Base-by-base conservation (phyloP, 1,284 basidiomycete genomes). In the Melanopsichium pennsylvanicum region DNA sequence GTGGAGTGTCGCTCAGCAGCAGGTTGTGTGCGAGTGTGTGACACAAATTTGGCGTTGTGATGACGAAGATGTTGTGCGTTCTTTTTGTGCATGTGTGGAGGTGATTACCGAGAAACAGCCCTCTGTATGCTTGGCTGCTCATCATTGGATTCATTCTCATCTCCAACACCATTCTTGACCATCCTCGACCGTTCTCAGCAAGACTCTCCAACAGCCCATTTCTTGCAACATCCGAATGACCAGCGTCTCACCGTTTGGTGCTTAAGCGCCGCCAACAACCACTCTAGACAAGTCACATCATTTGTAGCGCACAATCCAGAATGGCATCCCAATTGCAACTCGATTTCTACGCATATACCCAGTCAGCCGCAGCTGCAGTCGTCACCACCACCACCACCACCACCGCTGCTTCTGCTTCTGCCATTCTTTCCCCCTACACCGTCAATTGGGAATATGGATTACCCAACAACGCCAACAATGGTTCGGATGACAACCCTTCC, bases 251-350 rank as follows among this genome's bases (percentile, higher is more conserved):
- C 21, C 38, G 2, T 32, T 8, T 26, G 60, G 52, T 63, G 60
- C 60, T 39, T 3, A 11, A 56, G 52, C 48, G 48, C 60, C 60
- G n/a, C n/a, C n/a, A n/a, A n/a, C n/a, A n/a, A n/a, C n/a, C n/a
- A n/a, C n/a, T n/a, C n/a, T n/a, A n/a, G n/a, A n/a, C n/a, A n/a
- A n/a, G n/a, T n/a, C n/a, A n/a, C n/a, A n/a, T n/a, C n/a, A n/a
- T n/a, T n/a, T n/a, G n/a, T n/a, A n/a, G n/a, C n/a, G 10, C 18
- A 13, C 35, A 19, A 15, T 5, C n/a, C 34, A 39, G n/a, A 4
- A 62, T 62, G 59, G 26, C 43, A 13, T 26, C 44, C 8, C 60
- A 63, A n/a, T 4, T 51, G 10, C 54, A 43, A n/a, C 33, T 63
- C 22, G 38, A 51, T 18, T 33, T 63, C 23, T 50, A 56, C 40